phyloP scores from a whole-genome alignment of 1,139 yeast species.

The Suhomyces terraborum region DNA sequence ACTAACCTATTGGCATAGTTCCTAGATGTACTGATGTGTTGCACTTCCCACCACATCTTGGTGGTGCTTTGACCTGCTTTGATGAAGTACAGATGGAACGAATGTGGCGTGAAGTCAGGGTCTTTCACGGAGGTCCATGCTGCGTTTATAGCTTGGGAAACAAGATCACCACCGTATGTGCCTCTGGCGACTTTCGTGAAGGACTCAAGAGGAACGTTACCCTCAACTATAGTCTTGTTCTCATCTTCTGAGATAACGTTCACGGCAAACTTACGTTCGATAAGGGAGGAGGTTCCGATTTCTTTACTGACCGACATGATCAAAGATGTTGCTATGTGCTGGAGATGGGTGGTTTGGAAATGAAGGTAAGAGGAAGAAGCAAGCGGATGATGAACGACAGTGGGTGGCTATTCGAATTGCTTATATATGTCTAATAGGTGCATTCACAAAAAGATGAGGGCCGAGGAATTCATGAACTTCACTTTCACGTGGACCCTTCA shows the following conservation, averaged over 20 bases:
- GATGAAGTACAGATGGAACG: conserved; percentile 43
- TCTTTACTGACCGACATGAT: conserved; percentile 11
- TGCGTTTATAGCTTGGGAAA: conserved; percentile 38
- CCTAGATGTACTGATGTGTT: conserved; percentile 35
- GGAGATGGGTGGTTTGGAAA: too few species aligned
- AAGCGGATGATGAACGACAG: too few species aligned
- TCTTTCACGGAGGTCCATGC: conserved; percentile 39
- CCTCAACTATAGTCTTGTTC: conserved; percentile 22
- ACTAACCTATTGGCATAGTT: conserved; percentile 41
- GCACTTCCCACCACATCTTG: conserved; percentile 40
- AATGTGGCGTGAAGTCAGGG: conserved; percentile 38
- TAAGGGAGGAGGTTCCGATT: conserved; percentile 21
- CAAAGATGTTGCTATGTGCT: too few species aligned
- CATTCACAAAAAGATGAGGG: not conserved
- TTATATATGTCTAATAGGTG: not conserved
- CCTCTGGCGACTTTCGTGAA: conserved; percentile 36
- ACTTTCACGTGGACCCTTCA: not conserved
- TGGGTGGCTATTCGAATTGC: not conserved
- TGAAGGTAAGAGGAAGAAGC: too few species aligned
- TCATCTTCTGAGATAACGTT: conserved; percentile 14
- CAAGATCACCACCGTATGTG: conserved; percentile 45
- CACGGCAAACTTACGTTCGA: conserved; percentile 28
- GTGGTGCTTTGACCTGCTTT: conserved; percentile 38
- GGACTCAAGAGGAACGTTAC: conserved; percentile 42
- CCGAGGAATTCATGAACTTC: not conserved